Evolutionary conservation across 2,329 filamentous ascomycete species (phyloP).

Genomic region (Ophiostoma perfectum): DNA sequence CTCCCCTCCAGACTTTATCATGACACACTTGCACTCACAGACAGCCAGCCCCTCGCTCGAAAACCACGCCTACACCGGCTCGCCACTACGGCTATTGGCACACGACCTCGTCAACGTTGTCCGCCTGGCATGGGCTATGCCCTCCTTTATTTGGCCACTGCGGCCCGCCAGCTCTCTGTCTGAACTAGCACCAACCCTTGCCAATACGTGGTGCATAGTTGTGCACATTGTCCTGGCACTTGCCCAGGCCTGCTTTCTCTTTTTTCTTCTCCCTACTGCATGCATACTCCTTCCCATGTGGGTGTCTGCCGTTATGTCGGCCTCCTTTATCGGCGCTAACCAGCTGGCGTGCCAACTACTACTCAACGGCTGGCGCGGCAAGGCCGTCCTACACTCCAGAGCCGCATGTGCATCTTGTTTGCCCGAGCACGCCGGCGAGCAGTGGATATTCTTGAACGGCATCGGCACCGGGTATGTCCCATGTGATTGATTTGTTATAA

Average conservation of each 20-base stretch:
- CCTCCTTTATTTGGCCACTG: conserved; percentile 57
- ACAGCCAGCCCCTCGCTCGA: background rate
- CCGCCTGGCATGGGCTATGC: conserved; percentile 50
- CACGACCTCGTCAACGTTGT: conserved; percentile 54
- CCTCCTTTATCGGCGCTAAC: conserved; percentile 47
- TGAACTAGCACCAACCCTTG: conserved; percentile 55
- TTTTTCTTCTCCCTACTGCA: conserved; percentile 55
- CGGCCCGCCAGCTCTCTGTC: conserved; percentile 51
- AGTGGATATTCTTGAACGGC: conserved; percentile 78
- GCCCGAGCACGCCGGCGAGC: conserved; percentile 55
- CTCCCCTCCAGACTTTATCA: background rate
- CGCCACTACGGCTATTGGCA: conserved; percentile 46
- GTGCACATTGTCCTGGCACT: conserved; percentile 55
- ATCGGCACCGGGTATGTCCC: conserved; percentile 45
- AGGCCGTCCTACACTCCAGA: conserved; percentile 47
- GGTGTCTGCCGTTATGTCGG: conserved; percentile 38
- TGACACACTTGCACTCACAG: background rate
- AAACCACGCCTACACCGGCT: conserved; percentile 47
- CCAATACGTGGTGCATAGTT: conserved; percentile 53
- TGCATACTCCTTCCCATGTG: conserved; percentile 45
- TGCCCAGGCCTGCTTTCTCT: conserved; percentile 56
- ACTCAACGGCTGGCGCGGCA: conserved; percentile 48
- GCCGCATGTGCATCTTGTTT: conserved; percentile 46
- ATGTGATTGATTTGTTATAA: background rate
- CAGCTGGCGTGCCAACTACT: conserved; percentile 43